Evolutionary conservation across 2,329 filamentous ascomycete genomes (phyloP), one percentile per base, ranked within the genome.

Genomic region (Neocucurbitaria cava): DNA sequence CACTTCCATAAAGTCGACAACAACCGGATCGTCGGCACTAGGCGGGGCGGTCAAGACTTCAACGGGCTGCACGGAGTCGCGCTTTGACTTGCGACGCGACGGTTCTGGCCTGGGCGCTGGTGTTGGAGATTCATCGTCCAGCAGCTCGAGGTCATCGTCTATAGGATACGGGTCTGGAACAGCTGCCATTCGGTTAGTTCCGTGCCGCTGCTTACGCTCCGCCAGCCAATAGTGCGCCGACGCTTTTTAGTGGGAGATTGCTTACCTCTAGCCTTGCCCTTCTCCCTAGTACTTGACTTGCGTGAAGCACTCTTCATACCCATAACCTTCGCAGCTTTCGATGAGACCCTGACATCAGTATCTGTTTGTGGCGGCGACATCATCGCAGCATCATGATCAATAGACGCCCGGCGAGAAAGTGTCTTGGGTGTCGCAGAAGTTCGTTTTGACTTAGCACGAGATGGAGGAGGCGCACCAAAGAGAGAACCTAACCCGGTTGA

Each of bases 251-350:
- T 57, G 58, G 61, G 56, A 53, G 56, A 35, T 54, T 55, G 64
- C 73, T 74, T 71, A 76, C 74, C 71, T 74, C 77, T 86, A 50
- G 83, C 82, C 71, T 84, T 79, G 64, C 79, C 74, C 67, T 83
- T 75, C 39, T 73, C 70, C 55, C 63, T 68, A 3, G 66, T 72
- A 49, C 68, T 74, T 78, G 79, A 62, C 48, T 80, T 81, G 24
- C 79, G 52, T 74, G 76, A 56, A 74, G 72, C 65, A 17, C 67
- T 67, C 44, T 72, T 79, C 55, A 85, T 76, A 63, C 79, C 92
- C 86, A 95, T 86, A 47, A 94, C 77, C 75, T 88, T 92, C 28
- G 91, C 90, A 24, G 91, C 91, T 75, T 96, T 96, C 41, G 86
- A 83, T 7, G 88, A 83, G 69, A 91, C 83, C 46, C 85, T 84